Base-by-base conservation (phyloP, 352 stramenopile genomes). In the Globisporangium takayamanum region DNA sequence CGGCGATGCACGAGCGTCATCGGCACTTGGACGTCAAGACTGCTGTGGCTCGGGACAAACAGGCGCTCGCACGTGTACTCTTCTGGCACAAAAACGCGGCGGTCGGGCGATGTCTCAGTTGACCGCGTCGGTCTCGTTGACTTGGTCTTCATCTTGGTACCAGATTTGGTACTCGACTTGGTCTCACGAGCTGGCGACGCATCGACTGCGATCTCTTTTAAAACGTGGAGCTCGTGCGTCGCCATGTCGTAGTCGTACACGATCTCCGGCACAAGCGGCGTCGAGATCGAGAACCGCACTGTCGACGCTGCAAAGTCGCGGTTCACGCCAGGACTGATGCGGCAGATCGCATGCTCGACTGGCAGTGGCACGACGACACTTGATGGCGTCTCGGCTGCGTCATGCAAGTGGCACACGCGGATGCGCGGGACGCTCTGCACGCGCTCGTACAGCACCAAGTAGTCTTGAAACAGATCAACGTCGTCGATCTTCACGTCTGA, bases 401-500 rank as follows among this genome's bases (percentile, higher is more conserved):
- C 36, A 20, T 18, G 55, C 16, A 77, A 55, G 12, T 59, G 39
- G n/a, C 57, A 80, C 18, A 94, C 77, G n/a, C 81, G 84, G 56
- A 92, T 88, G 20, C 78, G 80, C 15, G 80, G 82, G 12, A 90
- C 64, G 55, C 82, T 89, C 25, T 73, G 60, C 12, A 81, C 72
- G 12, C 86, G 84, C 66, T 94, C 87, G 30, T 93, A 96, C 2
- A 95, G 62, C 42, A 95, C 82, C 33, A 95, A 55, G 46, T 81
- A 86, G 7, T 88, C 60, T n/a, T 85, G 50, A 50, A 92, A 92
- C 22, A 96, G 55, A 61, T 96, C 88, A 11, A 96, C 73, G 55
- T 96, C 88, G 44, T 96, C 88, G 59, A 96, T 89, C 59, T 96
- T 94, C 15, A 91, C 83, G 33, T 86, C 72, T 33, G 58, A 33